Conservation (phyloP, 1,139 yeast genomes). For the Hyphopichia pseudoburtonii region DNA sequence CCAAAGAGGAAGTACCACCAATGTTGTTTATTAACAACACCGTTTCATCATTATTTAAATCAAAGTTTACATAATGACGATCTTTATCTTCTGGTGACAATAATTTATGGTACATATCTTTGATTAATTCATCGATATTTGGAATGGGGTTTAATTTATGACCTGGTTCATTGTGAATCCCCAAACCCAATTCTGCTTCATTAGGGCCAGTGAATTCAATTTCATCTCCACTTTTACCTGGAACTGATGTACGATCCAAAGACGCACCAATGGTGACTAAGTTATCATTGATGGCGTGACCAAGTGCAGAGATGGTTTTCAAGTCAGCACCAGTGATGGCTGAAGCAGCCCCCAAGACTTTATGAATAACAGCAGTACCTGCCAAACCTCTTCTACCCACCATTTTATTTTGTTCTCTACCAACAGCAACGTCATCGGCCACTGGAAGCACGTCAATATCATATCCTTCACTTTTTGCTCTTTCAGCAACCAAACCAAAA, state of each 20-base stretch:
- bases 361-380: conserved; percentile 85
- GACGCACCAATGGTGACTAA: conserved; percentile 89
- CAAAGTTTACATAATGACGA: conserved; percentile 70
- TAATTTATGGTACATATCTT: conserved; percentile 53
- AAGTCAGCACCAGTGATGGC: conserved; percentile 35
- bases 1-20: conserved; percentile 84
- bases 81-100: conserved; percentile 57
- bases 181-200: conserved; percentile 90
- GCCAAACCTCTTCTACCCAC: conserved; percentile 95
- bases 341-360: conserved; percentile 77
- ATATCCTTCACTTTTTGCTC: conserved; percentile 76
- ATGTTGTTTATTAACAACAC: conserved; percentile 73
- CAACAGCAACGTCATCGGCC: conserved; percentile 93
- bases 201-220: conserved; percentile 40
- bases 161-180: conserved; percentile 95
- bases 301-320: conserved; percentile 54
- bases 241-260: conserved; percentile 84
- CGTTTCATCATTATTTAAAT: conserved; percentile 56
- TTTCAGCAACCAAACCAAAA: conserved; percentile 87
- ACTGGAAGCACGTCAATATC: conserved; percentile 71
- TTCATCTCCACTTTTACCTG: conserved; percentile 64
- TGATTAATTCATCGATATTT: conserved; percentile 53
- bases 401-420: conserved; percentile 78
- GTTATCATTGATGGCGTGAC: conserved; percentile 59
- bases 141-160: conserved; percentile 73